Evolutionary conservation across 2,329 filamentous ascomycete species (phyloP), one percentile per base, ranked within the genome.

Genomic region (Fusarium anguioides): DNA sequence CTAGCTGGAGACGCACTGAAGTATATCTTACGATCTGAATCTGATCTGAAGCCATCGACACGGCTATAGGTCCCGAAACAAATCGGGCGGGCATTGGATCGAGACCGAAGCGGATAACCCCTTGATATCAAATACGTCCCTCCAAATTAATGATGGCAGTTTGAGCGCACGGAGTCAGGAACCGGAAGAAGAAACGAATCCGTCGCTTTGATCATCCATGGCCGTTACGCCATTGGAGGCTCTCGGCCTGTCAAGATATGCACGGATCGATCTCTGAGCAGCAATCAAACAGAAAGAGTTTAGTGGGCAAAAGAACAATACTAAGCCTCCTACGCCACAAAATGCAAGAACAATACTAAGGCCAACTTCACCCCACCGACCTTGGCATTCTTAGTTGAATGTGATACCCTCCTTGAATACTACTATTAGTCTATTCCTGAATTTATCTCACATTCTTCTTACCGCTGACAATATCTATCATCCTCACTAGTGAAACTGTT

Each of bases 261-360:
- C 66, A 68, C 61, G 61, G 48, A 39, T 64, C 48, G 36, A 63
- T 62, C 36, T 36, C 29, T 55, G 39, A 36, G 17, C 52, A 39
- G 20, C 52, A 48, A 53, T 29, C 50, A 42, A 40, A 36, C 54
- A 14, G 36, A 60, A 60, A 26, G 27, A 57, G 55, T 42, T 27
- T 45, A 58, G 59, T 40, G 51, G 42, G 37, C 18, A 5, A 67
- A 60, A 73, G 66, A 76, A 78, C 76, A 77, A 77, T 77, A 75
- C 69, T 69, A 76, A 77, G 69, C 58, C 44, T 27, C 55, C 42
- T 61, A 60, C 67, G 74, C 73, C 75, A 74, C 73, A 62, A 66
- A 71, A 65, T 57, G 59, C 51, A 48, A 67, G 68, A 77, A 77
- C 75, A 78, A 78, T 78, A 72, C 66, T 67, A 77, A 71, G 51